phyloP scores from a whole-genome alignment of 2,329 filamentous ascomycete genomes.

The Botrytis tulipae region DNA sequence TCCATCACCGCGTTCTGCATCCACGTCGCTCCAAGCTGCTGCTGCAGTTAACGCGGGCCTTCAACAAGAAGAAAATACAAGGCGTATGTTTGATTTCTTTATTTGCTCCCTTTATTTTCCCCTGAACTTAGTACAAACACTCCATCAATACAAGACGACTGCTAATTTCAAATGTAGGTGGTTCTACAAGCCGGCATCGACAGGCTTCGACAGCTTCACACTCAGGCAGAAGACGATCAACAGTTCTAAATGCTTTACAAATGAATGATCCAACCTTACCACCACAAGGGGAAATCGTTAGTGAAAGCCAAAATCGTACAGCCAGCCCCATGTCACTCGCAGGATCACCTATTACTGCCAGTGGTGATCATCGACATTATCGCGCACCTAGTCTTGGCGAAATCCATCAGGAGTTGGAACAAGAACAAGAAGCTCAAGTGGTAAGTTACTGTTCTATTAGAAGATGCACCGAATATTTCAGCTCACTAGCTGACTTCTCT shows the following conservation, averaged over 20 bases:
- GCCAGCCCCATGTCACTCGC: conserved; percentile 49
- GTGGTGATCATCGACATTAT: conserved; percentile 59
- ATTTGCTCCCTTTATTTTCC: no score
- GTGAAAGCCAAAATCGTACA: conserved; percentile 45
- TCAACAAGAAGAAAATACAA: conserved; percentile 58
- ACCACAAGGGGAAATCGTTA: conserved; percentile 65
- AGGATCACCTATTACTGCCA: conserved; percentile 45
- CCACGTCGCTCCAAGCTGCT: conserved; percentile 71
- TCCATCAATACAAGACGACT: not conserved
- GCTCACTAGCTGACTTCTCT: not conserved
- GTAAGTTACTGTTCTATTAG: conserved; percentile 44
- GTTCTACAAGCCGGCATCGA: conserved; percentile 49
- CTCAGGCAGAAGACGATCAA: conserved; percentile 60
- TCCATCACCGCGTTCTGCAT: conserved; percentile 62
- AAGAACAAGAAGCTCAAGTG: conserved; percentile 76
- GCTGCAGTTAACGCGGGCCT: conserved; percentile 76
- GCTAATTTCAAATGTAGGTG: conserved; percentile 29
- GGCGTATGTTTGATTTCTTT: conserved; percentile 45
- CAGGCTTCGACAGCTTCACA: conserved; percentile 44
- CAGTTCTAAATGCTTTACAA: conserved; percentile 70
- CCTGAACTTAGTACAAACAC: no score
- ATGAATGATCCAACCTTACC: conserved; percentile 69
- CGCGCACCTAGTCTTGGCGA: conserved; percentile 71
- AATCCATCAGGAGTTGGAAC: conserved; percentile 75
- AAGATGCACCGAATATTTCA: not conserved